Conservation (phyloP, 305 asterid species). For the Caryopteris hybrid region DNA sequence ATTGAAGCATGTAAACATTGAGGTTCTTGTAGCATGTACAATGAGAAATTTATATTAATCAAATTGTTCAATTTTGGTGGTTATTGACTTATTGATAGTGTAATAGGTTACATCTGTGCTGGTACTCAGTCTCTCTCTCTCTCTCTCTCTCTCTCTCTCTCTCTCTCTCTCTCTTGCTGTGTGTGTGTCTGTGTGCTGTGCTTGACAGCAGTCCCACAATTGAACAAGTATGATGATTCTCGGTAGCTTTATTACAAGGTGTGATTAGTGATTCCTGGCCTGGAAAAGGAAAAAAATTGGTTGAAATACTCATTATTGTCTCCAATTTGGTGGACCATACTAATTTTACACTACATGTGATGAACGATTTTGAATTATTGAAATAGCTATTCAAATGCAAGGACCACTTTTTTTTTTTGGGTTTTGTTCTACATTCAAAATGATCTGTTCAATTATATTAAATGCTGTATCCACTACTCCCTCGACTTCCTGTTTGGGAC, state of each 20-base stretch:
- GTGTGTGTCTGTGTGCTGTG: not conserved
- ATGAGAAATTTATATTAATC: constrained; percentile 7
- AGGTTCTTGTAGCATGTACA: constrained; percentile 21
- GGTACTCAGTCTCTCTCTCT: not conserved
- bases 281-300: constrained; percentile 7
- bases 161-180: not conserved
- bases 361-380: constrained; percentile 27
- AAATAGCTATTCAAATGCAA: constrained; percentile 18
- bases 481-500: too few relatives aligned
- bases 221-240: not conserved
- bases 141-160: not conserved
- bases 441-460: not conserved
- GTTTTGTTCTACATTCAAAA: not conserved
- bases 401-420: constrained; percentile 25
- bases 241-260: not conserved
- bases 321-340: constrained; percentile 32
- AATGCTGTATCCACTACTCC: too few relatives aligned
- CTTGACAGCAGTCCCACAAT: not conserved
- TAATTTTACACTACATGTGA: constrained; percentile 25
- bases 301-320: constrained; percentile 21
- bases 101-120: not conserved
- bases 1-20: constrained; percentile 7
- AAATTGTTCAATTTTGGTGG: not conserved
- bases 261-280: constrained; percentile 1
- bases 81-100: not conserved